These are phyloP conservation scores for Rhizopogon salebrosus DNA, from an alignment of 768 basidiomycete genomes.

Conservation along the genomic window DNA sequence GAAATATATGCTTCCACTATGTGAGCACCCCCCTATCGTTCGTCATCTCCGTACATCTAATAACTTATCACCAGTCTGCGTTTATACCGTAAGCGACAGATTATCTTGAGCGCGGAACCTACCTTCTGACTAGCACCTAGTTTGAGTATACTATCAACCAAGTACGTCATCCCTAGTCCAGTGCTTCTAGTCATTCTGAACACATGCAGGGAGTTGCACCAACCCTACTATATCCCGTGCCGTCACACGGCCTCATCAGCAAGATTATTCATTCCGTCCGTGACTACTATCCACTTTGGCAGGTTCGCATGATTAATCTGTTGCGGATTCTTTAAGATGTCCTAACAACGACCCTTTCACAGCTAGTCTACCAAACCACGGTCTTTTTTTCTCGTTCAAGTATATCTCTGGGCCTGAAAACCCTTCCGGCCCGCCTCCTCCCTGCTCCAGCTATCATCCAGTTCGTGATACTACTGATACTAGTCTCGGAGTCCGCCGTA, in stretches of 20 bases:
- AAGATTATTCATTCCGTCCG: conserved; percentile 77
- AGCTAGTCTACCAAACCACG: conserved; percentile 85
- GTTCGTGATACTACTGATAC: conserved; percentile 50
- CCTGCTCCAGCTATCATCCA: conserved; percentile 76
- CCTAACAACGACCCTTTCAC: neutral
- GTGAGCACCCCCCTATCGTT: conserved; percentile 40
- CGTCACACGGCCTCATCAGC: conserved; percentile 61
- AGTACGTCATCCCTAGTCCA: conserved; percentile 28
- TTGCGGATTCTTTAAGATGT: neutral
- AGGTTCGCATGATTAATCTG: conserved; percentile 38
- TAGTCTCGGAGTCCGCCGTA: conserved; percentile 63
- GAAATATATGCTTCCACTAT: conserved; percentile 91
- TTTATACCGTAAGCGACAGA: conserved; percentile 48
- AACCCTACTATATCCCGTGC: conserved; percentile 84
- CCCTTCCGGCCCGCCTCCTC: conserved; percentile 65
- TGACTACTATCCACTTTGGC: conserved; percentile 96
- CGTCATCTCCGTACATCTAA: conserved; percentile 10
- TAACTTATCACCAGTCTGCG: conserved; percentile 36
- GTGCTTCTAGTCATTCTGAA: neutral
- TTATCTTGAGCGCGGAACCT: neutral
- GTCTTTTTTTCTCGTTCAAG: conserved; percentile 93
- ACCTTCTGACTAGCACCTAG: conserved; percentile 37
- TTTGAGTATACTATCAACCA: conserved; percentile 93
- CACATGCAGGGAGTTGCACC: conserved; percentile 73
- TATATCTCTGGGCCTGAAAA: conserved; percentile 78